Evolutionary conservation across 106 monocot species (phyloP).

Genomic region (Platanthera zijinensis): DNA sequence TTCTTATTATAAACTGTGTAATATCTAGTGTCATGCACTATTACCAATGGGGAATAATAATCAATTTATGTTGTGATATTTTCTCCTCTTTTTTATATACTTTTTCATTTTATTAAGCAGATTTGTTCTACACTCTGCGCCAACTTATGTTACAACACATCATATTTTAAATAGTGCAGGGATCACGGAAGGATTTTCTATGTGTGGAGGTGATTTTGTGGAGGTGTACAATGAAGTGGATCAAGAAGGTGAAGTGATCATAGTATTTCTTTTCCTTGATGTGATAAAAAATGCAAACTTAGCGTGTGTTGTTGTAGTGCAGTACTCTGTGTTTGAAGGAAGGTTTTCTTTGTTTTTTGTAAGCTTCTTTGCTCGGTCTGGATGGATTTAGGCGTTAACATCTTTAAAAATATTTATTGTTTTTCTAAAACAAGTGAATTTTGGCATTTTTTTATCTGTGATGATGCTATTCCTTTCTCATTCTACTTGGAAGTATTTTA

Average conservation of each 20-base stretch:
- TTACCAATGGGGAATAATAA: not conserved
- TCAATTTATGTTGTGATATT: not conserved
- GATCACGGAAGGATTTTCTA: slow-evolving; percentile 96
- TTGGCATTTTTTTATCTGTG: not conserved
- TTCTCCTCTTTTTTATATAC: not conserved
- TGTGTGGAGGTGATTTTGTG: slow-evolving; percentile 99
- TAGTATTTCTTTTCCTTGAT: not conserved
- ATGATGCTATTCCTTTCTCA: not conserved
- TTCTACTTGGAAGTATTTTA: not conserved
- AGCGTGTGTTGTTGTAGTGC: not conserved
- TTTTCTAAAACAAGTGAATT: not conserved
- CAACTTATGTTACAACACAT: not conserved
- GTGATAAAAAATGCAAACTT: not conserved
- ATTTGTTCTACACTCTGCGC: not conserved
- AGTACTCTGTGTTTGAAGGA: not conserved
- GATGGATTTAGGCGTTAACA: not conserved
- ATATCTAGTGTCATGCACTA: not conserved
- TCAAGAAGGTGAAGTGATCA: slow-evolving; percentile 62
- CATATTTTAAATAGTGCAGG: slow-evolving; percentile 59
- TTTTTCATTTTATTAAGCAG: not conserved
- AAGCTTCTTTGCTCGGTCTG: not conserved
- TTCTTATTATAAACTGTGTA: not conserved
- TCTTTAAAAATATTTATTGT: not conserved
- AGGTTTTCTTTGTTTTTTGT: not conserved
- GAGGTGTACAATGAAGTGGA: slow-evolving; percentile 79